Evolutionary conservation across 495 filamentous ascomycete genomes (phyloP).

Genomic region (Astrocystis sublimbata): DNA sequence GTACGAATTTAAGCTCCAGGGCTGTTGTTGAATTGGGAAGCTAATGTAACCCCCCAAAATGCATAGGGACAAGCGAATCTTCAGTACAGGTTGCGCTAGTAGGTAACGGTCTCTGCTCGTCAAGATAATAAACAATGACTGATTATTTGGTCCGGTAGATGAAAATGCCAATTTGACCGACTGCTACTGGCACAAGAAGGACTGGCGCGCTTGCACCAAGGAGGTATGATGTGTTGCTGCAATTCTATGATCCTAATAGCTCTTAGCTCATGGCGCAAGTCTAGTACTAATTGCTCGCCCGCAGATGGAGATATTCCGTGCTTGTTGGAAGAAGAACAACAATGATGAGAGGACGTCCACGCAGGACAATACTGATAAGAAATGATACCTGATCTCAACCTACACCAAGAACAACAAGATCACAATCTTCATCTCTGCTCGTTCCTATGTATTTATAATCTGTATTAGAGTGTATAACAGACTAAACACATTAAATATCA

Average conservation of each 20-base stretch:
- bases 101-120: constrained; percentile 25
- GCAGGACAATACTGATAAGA: constrained; percentile 52
- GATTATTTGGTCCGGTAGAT: constrained; percentile 47
- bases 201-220: constrained; percentile 86
- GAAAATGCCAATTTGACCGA: constrained; percentile 92
- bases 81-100: constrained; percentile 94
- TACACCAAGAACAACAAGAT: background rate
- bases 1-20: constrained; percentile 48
- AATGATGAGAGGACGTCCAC: constrained; percentile 81
- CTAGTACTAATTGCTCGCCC: constrained; percentile 20
- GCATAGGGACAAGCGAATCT: constrained; percentile 84
- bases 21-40: background rate
- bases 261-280: background rate
- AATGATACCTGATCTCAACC: background rate
- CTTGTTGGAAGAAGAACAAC: constrained; percentile 90
- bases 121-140: constrained; percentile 4
- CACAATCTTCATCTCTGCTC: background rate
- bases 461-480: background rate
- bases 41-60: constrained; percentile 18
- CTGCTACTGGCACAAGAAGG: constrained; percentile 94
- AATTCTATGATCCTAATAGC: no score
- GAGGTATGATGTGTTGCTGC: constrained; percentile 63
- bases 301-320: constrained; percentile 89
- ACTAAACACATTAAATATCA: background rate
- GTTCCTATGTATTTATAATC: constrained; percentile 1